Evolutionary conservation across 176 grass and related monocot genomes (phyloP), one percentile per base, ranked within the genome.

Genomic region (Triticum dicoccoides): DNA sequence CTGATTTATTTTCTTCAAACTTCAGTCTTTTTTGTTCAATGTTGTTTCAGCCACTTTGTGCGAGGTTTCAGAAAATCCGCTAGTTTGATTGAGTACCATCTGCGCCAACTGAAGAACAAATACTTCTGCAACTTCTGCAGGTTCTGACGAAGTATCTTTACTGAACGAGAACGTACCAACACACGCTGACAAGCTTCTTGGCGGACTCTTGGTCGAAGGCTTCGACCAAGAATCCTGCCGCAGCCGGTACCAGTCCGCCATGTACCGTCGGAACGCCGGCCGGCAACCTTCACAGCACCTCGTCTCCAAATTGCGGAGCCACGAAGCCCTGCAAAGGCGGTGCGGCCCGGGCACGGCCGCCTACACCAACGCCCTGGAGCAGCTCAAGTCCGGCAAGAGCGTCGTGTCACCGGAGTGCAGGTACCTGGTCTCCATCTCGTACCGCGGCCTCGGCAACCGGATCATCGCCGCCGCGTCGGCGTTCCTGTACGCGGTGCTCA

Each of bases 401-500:
- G 30, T 38, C 71, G 80, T 44, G 8, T 41, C 71, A 73, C 75
- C 61, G 71, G 86, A 73, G 33, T 84, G 82, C 69, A 7, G 37
- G 69, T 84, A 84, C 82, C 23, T 84, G 15, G 82, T 84, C 34
- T 20, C 41, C 34, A 74, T 84, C 25, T 84, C 88, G 0, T 78
- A 80, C 62, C 42, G 86, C 2, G 91, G 91, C 37, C 69, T 92
- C 11, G 91, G 91, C 18, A 92, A 92, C 52, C 63, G 91, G 27
- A 73, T 92, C 11, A 30, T 92, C 37, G 75, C 88, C 44, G 79
- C 87, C 11, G 75, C 49, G 33, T 89, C 87, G 8, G 47, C 83
- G 5, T 92, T 92, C 84, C 79, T 92, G 5, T 92, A 89, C 52
- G 70, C 87, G 9, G 42, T 89, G 41, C 90, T 92, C 71, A 92